phyloP scores from a whole-genome alignment of 169 alveolate species.

The Plasmodium vivax region DNA sequence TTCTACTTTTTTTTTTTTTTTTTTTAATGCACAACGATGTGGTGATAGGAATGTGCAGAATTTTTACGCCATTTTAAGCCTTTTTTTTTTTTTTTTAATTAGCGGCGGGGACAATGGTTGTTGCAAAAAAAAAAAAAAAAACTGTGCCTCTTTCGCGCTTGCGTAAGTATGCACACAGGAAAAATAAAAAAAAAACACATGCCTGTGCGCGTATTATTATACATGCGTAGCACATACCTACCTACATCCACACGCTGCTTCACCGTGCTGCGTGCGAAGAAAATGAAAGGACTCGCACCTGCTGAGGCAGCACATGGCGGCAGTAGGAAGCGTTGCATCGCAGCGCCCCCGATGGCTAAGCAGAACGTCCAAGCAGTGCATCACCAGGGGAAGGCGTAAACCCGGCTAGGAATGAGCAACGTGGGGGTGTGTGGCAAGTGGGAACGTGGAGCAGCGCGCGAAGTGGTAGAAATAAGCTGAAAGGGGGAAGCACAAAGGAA shows the following conservation, averaged over 20 bases:
- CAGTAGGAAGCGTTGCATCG: background rate
- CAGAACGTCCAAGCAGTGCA: background rate
- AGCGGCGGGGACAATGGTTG: background rate
- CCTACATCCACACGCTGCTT: background rate
- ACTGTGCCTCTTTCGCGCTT: background rate
- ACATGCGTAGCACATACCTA: background rate
- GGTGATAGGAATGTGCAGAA: background rate
- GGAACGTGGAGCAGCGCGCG: background rate
- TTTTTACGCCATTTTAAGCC: background rate
- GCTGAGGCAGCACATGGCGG: background rate
- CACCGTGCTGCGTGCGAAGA: background rate
- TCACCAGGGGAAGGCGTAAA: background rate
- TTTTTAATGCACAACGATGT: background rate
- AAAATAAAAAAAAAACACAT: background rate
- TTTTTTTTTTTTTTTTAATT: no score
- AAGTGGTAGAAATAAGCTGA: background rate
- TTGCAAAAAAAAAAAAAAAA: background rate
- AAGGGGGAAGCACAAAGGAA: background rate
- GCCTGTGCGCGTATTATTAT: background rate
- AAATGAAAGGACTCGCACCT: background rate
- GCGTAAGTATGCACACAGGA: conserved; percentile 8
- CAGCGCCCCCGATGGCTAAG: background rate
- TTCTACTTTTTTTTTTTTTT: background rate
- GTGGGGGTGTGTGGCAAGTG: background rate
- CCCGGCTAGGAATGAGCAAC: background rate